A percentile compares a stretch with the other conserved stretches of the same genome.
Conservation (phyloP, 2,329 filamentous ascomycete genomes). For the Trichoderma harzianum region DNA sequence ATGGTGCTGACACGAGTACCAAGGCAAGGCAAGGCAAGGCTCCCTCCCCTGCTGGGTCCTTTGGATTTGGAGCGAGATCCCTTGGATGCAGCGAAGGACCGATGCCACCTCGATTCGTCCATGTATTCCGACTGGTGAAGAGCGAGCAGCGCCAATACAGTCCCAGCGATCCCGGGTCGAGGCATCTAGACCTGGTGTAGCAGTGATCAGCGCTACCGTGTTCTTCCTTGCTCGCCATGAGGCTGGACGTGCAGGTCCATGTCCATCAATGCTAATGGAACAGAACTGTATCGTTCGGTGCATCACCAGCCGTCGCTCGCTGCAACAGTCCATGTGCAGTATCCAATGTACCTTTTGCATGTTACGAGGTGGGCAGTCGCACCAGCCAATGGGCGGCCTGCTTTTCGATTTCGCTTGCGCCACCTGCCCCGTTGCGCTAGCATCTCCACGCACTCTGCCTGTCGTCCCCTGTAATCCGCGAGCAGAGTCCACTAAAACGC, state of each 20-base stretch:
- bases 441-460: not conserved
- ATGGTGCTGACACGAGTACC: not conserved
- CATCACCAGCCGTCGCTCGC: not conserved
- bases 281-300: not conserved
- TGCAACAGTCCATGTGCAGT: not conserved
- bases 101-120: not conserved
- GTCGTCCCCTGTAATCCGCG: not conserved
- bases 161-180: not conserved
- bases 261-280: not conserved
- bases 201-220: slow-evolving; percentile 1
- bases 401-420: not conserved
- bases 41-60: not conserved
- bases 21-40: not conserved
- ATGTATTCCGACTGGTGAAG: not conserved
- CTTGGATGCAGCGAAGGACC: not conserved
- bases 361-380: not conserved
- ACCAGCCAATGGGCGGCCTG: not conserved
- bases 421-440: slow-evolving; percentile 7
- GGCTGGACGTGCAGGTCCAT: not conserved
- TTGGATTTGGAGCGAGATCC: not conserved
- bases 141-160: not conserved
- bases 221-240: not conserved
- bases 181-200: not conserved
- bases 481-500: not conserved
- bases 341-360: not conserved